Conservation (phyloP, 2,329 filamentous ascomycete genomes). For the Trichoderma hamatum region DNA sequence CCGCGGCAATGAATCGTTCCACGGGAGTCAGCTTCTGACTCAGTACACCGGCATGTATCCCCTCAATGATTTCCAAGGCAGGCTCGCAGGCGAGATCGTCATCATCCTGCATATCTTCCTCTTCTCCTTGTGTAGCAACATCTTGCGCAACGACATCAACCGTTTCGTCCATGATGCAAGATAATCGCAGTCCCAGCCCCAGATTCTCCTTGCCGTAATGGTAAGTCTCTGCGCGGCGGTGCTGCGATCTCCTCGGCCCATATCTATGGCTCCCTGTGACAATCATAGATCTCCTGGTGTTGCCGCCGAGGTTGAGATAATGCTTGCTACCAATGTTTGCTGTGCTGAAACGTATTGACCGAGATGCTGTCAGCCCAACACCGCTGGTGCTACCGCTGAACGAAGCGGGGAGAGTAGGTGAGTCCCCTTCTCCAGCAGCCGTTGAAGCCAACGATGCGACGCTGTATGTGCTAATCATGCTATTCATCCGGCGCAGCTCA, state of each 20-base stretch:
- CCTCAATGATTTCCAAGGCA: slow-evolving; percentile 5
- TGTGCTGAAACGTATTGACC: slow-evolving; percentile 3
- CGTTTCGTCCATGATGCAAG: slow-evolving; percentile 28
- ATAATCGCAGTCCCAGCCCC: slow-evolving; percentile 28
- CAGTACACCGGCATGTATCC: neutral
- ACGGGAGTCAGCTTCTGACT: slow-evolving; percentile 35
- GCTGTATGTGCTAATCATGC: slow-evolving; percentile 52
- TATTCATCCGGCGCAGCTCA: slow-evolving; percentile 62
- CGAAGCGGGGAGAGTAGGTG: slow-evolving; percentile 43
- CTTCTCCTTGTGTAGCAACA: neutral
- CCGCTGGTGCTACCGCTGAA: slow-evolving; percentile 7
- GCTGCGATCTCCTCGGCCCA: slow-evolving; percentile 18
- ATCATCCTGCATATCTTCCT: slow-evolving; percentile 30
- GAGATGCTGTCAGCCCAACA: neutral
- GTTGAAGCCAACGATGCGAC: slow-evolving; percentile 42
- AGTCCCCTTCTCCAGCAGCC: slow-evolving; percentile 37
- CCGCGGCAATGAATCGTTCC: slow-evolving; percentile 34
- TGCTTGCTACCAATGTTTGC: slow-evolving; percentile 48
- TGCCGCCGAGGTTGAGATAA: slow-evolving; percentile 50
- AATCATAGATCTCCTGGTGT: slow-evolving; percentile 29
- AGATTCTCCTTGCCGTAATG: slow-evolving; percentile 39
- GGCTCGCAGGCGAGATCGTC: slow-evolving; percentile 32
- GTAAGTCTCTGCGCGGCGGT: slow-evolving; percentile 23
- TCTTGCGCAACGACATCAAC: neutral
- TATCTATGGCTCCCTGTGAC: slow-evolving; percentile 29